A percentile compares a stretch with the other conserved stretches of the same genome.
These are phyloP conservation scores for Verticillium klebahnii DNA, from an alignment of 2,329 filamentous ascomycete genomes.

Conservation along the genomic window DNA sequence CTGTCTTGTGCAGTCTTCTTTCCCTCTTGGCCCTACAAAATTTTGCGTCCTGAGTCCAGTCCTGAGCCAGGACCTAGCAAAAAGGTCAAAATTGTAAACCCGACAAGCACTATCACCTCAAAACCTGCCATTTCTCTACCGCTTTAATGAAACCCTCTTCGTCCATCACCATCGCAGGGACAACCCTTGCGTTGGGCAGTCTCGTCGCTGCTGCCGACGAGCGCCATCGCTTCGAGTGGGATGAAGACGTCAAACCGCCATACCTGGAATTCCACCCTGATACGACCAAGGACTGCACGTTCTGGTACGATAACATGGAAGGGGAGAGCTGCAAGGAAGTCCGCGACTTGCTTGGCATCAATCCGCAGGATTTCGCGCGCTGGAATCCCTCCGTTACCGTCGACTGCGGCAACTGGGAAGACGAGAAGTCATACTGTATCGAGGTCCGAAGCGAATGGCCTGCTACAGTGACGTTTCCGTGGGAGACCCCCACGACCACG, in stretches of 20 bases:
- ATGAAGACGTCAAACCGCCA: not conserved
- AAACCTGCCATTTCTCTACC: not conserved
- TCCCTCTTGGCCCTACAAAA: not conserved
- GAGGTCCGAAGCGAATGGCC: constrained; percentile 11
- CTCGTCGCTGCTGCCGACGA: not conserved
- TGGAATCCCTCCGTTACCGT: constrained; percentile 19
- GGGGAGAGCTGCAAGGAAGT: constrained; percentile 10
- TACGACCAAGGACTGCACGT: constrained; percentile 6
- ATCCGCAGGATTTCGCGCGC: constrained; percentile 10
- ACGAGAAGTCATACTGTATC: constrained; percentile 18
- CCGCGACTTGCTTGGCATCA: constrained; percentile 7
- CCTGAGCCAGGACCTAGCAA: too few species aligned
- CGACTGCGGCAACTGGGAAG: constrained; percentile 15
- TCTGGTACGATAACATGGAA: constrained; percentile 10
- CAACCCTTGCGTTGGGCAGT: not conserved
- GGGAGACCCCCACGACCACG: constrained; percentile 7
- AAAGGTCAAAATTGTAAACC: not conserved
- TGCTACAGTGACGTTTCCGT: constrained; percentile 4
- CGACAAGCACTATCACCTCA: not conserved
- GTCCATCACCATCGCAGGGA: not conserved
- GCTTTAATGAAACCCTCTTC: not conserved
- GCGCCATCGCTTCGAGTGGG: not conserved
- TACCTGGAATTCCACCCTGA: constrained; percentile 6
- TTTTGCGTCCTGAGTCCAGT: not conserved
- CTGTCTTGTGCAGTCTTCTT: not conserved